Percentiles rank a stretch among this genome's conserved stretches.
Conservation (phyloP, 495 filamentous ascomycete species). For the Neurospora sp. region DNA sequence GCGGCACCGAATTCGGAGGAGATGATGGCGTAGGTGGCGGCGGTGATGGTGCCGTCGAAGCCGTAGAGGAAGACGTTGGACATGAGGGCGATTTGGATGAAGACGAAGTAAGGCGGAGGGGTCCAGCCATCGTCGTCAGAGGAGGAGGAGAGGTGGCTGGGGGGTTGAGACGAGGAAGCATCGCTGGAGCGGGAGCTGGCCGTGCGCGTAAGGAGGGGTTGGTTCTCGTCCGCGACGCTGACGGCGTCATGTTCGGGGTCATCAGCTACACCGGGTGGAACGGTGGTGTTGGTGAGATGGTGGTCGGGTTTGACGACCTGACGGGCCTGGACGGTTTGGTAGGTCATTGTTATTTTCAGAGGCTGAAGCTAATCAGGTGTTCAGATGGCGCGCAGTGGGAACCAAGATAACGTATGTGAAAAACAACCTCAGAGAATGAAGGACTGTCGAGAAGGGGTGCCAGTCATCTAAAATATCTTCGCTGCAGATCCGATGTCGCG, state of each 20-base stretch:
- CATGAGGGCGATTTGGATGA: constrained; percentile 48
- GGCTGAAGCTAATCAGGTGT: neutral
- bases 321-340: neutral
- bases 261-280: neutral
- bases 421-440: neutral
- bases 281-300: neutral
- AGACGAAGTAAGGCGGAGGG: constrained; percentile 29
- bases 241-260: neutral
- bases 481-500: neutral
- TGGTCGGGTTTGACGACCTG: neutral
- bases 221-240: neutral
- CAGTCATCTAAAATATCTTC: neutral
- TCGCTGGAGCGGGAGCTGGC: constrained; percentile 2
- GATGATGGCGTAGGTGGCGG: constrained; percentile 55
- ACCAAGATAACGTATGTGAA: neutral
- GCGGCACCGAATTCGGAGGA: constrained; percentile 44
- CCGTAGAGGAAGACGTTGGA: constrained; percentile 56
- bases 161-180: constrained; percentile 10
- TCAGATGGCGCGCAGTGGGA: neutral
- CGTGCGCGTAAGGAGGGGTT: neutral
- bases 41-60: constrained; percentile 58
- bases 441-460: neutral
- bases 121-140: constrained; percentile 25
- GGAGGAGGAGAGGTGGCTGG: constrained; percentile 31
- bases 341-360: neutral